Percentiles rank a stretch among this genome's conserved stretches.
These are phyloP conservation scores for Barnettozyma siamensis DNA, from an alignment of 805 yeast species.

Conservation along the genomic window DNA sequence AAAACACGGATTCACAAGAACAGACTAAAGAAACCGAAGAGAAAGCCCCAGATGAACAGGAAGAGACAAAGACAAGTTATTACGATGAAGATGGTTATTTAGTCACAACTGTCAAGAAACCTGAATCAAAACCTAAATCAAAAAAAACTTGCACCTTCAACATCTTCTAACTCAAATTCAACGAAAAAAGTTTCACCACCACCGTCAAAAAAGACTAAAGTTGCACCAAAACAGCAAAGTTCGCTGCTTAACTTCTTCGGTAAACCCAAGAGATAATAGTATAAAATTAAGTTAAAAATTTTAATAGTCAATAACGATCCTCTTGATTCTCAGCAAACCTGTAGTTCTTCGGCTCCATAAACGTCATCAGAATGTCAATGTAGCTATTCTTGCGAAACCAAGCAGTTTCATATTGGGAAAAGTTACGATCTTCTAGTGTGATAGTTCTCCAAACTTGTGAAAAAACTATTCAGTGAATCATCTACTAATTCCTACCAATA, in stretches of 20 bases:
- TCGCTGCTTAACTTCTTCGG: conserved; percentile 46
- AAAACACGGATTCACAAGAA: not conserved
- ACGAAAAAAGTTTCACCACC: conserved; percentile 4
- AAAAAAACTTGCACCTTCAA: conserved; percentile 5
- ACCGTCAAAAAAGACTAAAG: conserved; percentile 20
- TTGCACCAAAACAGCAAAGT: conserved; percentile 32
- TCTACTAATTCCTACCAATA: too few species aligned
- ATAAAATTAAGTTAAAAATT: too few species aligned
- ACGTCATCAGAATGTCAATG: too few species aligned
- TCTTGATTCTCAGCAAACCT: too few species aligned
- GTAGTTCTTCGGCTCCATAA: too few species aligned
- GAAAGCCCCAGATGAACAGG: not conserved
- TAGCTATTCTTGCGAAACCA: too few species aligned
- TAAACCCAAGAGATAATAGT: conserved; percentile 9
- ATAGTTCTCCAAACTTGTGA: too few species aligned
- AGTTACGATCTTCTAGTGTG: too few species aligned
- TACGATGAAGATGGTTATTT: conserved; percentile 50
- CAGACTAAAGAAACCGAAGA: not conserved
- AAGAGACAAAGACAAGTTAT: conserved; percentile 18
- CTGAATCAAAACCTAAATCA: conserved; percentile 14
- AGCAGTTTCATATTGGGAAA: too few species aligned
- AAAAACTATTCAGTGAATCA: too few species aligned
- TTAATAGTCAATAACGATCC: too few species aligned
- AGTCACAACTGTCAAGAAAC: conserved; percentile 29
- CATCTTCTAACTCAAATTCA: conserved; percentile 5